Evolutionary conservation across 2,329 filamentous ascomycete genomes (phyloP), one percentile per base, ranked within the genome.

Genomic region (Cladosporium sp.): DNA sequence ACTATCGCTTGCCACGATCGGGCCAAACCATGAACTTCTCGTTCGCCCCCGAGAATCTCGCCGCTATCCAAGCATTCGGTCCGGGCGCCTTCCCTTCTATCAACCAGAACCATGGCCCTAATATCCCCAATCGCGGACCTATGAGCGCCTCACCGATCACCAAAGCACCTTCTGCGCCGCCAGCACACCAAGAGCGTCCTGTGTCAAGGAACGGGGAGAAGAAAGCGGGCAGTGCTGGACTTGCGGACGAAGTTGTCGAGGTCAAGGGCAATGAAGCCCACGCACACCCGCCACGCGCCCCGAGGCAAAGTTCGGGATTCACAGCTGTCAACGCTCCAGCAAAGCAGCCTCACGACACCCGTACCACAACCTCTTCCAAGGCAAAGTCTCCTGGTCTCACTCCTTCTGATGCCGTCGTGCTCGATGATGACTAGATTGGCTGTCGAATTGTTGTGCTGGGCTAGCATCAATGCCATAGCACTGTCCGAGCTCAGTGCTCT

Each of bases 21-120:
- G 73, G 73, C 14, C 67, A 72, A 60, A 62, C 64, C 31, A 73
- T 75, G 71, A 73, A 71, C 53, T 74, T 74, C 65, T 73, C 71
- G 11, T 74, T 75, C 66, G 66, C 71, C 23, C 70, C 71, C 21
- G 23, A 66, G 8, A 70, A 65, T 59, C 65, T 58, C n/a, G 65
- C 68, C 11, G 71, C 70, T n/a, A 14, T 69, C 14, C 57, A 67
- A 49, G 67, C 66, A 7, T 73, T 70, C 35, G 72, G 72, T 5
- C 40, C 68, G 1, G 64, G 67, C 11, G 68, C 70, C 6, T 73
- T 73, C 55, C 71, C 72, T 4, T 26, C 56, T 14, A 28, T 31
- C 1, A 37, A 29, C 33, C 53, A 58, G 21, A 26, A 23, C 2
- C 46, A 55, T 31, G 33, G 56, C 28, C 26, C 56, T 8, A 61